Conservation (phyloP, 176 grass and related monocot genomes). For the Aegilops tauschii region DNA sequence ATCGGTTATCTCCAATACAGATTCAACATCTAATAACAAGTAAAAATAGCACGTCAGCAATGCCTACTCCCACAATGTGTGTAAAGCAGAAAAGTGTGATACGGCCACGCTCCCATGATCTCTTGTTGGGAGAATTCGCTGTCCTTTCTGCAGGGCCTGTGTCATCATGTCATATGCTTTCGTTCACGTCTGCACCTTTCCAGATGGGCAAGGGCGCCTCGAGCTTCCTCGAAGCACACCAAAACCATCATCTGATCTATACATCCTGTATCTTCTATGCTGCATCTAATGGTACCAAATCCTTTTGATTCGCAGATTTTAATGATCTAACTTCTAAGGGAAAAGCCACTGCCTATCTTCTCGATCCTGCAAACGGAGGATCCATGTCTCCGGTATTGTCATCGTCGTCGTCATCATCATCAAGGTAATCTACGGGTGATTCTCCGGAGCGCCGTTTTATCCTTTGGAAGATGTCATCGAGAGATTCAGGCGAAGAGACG, state of each 20-base stretch:
- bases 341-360: conserved; percentile 39
- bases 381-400: conserved; percentile 44
- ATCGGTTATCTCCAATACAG: neutral
- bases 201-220: conserved; percentile 7
- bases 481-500: conserved; percentile 54
- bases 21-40: neutral
- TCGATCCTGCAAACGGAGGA: conserved; percentile 35
- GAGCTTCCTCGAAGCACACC: conserved; percentile 27
- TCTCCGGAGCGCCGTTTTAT: conserved; percentile 68
- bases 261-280: conserved; percentile 52
- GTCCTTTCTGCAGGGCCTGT: conserved; percentile 28
- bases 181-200: conserved; percentile 26
- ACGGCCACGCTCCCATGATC: conserved; percentile 5
- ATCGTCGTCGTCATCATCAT: conserved; percentile 50
- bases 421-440: conserved; percentile 52
- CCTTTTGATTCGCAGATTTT: conserved; percentile 21
- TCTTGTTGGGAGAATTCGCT: conserved; percentile 22
- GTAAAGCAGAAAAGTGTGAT: conserved; percentile 4
- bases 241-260: conserved; percentile 52
- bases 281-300: conserved; percentile 41
- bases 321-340: conserved; percentile 40
- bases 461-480: conserved; percentile 97
- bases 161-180: conserved; percentile 26
- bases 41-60: conserved; percentile 20
- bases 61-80: conserved; percentile 7